Percentiles rank a stretch among this genome's conserved stretches.
Conservation (phyloP, 495 filamentous ascomycete species). For the Penicillium tannophilum region DNA sequence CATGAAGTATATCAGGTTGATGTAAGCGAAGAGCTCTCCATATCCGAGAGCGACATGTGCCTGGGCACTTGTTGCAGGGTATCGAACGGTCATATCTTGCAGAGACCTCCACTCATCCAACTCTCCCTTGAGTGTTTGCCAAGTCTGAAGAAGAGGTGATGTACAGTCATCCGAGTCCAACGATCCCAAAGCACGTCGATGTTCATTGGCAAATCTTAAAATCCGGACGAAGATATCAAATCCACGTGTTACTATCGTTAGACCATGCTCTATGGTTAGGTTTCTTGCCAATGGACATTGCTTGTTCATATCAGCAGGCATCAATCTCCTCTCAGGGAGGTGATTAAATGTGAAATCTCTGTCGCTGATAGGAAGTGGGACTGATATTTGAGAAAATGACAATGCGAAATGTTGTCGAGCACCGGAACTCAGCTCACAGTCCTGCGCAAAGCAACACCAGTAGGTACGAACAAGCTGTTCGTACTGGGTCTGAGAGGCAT, state of each 20-base stretch:
- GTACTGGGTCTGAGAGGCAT: slow-evolving; percentile 44
- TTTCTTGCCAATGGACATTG: slow-evolving; percentile 19
- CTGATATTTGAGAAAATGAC: slow-evolving; percentile 46
- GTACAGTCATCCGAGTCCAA: slow-evolving; percentile 18
- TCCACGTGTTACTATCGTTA: slow-evolving; percentile 44
- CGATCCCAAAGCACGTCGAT: slow-evolving; percentile 34
- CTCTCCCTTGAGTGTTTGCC: slow-evolving; percentile 39
- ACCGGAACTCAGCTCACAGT: slow-evolving; percentile 48
- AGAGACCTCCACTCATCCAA: slow-evolving; percentile 46
- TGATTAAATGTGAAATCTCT: slow-evolving; percentile 44
- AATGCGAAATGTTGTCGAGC: slow-evolving; percentile 48
- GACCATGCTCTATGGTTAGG: slow-evolving; percentile 41
- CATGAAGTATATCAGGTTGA: slow-evolving; percentile 49
- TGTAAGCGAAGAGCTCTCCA: slow-evolving; percentile 48
- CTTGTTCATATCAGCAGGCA: slow-evolving; percentile 40
- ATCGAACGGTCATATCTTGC: slow-evolving; percentile 43
- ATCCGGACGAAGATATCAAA: slow-evolving; percentile 50
- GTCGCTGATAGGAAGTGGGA: slow-evolving; percentile 46
- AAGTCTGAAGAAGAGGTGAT: slow-evolving; percentile 29
- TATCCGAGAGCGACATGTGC: slow-evolving; percentile 47
- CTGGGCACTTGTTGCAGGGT: slow-evolving; percentile 41
- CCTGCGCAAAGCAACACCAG: slow-evolving; percentile 49
- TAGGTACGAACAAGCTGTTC: slow-evolving; percentile 50
- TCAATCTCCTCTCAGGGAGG: slow-evolving; percentile 29
- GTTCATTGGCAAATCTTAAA: slow-evolving; percentile 47